Evolutionary conservation across 2,329 filamentous ascomycete species (phyloP), one percentile per base, ranked within the genome.

Genomic region (Penicillium brasilianum): DNA sequence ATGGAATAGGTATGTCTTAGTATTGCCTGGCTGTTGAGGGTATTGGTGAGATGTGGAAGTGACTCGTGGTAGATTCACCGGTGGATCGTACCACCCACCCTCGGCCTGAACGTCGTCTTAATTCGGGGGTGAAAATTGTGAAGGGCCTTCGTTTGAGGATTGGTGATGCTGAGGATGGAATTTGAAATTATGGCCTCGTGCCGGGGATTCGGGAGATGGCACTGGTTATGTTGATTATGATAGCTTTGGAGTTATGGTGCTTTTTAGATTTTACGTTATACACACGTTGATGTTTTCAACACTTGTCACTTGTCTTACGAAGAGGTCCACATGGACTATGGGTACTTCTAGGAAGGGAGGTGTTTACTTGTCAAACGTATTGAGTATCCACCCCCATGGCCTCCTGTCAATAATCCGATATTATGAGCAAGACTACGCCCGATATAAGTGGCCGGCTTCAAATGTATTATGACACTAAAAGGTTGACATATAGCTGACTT

Each of bases 1-100:
- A 11, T 71, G 62, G 63, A 68, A 52, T 56, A 67, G 68, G 72
- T 75, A 53, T 16, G 72, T 62, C 7, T 30, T 3, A n/a, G 25
- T 34, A 9, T 34, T 34, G 2, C 32, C 7, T 50, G 3, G 4
- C 30, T 20, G 7, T 32, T 6, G 8, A 20, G 8, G 25, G 18
- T 4, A 14, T 13, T 10, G 9, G 39, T n/a, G 36, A 18, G 14
- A 28, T 3, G 20, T 13, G 18, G 2, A 16, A 16, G 62, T 67
- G 22, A 65, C 48, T 32, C 22, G 18, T n/a, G 11, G 9, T 44
- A 69, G 66, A 10, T 48, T 69, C 8, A 58, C 46, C 14, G 66
- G 66, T 56, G 58, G 59, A 43, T 52, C 57, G 3, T 64, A 64
- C 37, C 44, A 54, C 10, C 56, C 62, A 4, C 61, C 63, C 16